Base-by-base conservation (phyloP, 1,284 basidiomycete genomes). In the Rugosomyces carneus region DNA sequence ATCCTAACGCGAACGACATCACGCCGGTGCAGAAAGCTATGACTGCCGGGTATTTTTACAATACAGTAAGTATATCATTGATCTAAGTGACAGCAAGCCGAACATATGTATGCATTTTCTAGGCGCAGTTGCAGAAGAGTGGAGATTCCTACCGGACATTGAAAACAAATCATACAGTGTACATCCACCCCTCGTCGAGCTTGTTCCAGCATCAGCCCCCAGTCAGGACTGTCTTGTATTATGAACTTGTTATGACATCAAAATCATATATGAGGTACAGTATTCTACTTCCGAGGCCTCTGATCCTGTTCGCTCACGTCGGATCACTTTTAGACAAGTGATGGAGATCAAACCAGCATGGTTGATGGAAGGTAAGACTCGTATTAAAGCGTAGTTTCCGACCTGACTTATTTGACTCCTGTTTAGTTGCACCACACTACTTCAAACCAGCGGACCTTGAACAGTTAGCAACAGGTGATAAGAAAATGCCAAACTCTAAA, bases 291-390 rank as follows among this genome's bases (percentile, higher is more conserved):
- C 21, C 26, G 39, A 13, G 27, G 5, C 10, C 27, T n/a, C 19
- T 15, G 20, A 11, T 35, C 31, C 10, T 13, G 44, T 13, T 29
- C 19, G 29, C 37, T 42, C 10, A 48, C 15, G 19, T 38, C 7
- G 9, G 37, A 18, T 15, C 20, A 8, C 37, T 75, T 68, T 57
- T 68, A 84, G 92, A 47, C 93, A 97, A 76, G 79, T 93, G 35
- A 98, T 98, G 93, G 93, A 96, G 59, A 97, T 99, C 62, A 94
- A 96, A 61, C 88, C 93, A 0, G 67, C 80, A 35, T 98, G 95
- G 95, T 65, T 99, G 38, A 65, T 96, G 42, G 93, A 98, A 76
- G 88, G 89, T 85, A 46, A 53, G 80, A 69, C 3, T 5, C 26
- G n/a, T 5, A 9, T 40, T 1, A 46, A 13, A 24, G 44, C 38